phyloP scores from a whole-genome alignment of 2,329 filamentous ascomycete genomes.

The Diaporthe destruens region DNA sequence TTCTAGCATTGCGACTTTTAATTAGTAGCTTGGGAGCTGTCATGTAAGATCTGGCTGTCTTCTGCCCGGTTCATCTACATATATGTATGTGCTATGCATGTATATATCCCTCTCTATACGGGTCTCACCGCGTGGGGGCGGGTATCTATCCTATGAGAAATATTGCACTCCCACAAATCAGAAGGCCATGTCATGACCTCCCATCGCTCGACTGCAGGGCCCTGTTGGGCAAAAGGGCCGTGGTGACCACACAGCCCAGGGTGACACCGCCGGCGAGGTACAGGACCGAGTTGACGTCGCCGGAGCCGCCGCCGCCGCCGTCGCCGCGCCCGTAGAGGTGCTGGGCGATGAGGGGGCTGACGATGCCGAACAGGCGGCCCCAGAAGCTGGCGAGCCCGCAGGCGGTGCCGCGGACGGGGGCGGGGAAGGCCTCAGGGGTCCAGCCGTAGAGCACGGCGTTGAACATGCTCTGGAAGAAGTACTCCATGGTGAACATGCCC shows the following conservation, averaged over 20 bases:
- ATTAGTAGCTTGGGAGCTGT: background rate
- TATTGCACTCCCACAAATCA: background rate
- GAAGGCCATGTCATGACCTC: conserved; percentile 37
- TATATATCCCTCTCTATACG: background rate
- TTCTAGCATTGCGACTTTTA: background rate
- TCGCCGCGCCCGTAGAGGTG: conserved; percentile 51
- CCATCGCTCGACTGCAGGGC: conserved; percentile 53
- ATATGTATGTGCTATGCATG: background rate
- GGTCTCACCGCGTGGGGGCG: background rate
- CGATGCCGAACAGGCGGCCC: conserved; percentile 69
- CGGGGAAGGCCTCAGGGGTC: conserved; percentile 65
- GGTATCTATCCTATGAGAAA: background rate
- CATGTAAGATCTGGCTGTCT: background rate
- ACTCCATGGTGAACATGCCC: conserved; percentile 64
- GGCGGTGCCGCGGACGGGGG: conserved; percentile 63
- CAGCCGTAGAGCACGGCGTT: conserved; percentile 65
- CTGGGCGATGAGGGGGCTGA: conserved; percentile 68
- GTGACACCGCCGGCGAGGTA: conserved; percentile 69
- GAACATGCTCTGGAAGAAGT: conserved; percentile 66
- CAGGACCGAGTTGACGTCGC: conserved; percentile 61
- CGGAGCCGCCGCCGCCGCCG: conserved; percentile 47
- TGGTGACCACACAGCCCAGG: conserved; percentile 64
- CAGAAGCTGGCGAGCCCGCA: conserved; percentile 70
- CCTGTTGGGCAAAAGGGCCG: conserved; percentile 59
- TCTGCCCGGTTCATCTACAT: background rate